Base-by-base conservation (phyloP, 1,139 yeast genomes). In the Entelexis paramagnoliae region DNA sequence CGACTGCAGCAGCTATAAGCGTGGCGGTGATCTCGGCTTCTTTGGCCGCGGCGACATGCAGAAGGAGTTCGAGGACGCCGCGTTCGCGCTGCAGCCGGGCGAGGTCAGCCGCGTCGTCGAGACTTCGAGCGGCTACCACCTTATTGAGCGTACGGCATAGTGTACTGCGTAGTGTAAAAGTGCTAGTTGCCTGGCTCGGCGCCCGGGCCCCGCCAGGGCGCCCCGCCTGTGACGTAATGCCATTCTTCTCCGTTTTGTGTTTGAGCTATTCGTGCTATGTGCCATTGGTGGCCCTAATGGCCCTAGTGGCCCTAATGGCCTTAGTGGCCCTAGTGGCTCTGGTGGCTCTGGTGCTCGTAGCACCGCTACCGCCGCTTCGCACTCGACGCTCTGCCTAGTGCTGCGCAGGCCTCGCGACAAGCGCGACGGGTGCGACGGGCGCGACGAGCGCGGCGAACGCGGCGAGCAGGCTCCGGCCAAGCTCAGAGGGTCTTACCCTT, bases 11-110 rank as follows among this genome's bases (percentile, higher is more conserved):
- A 83, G 95, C 10, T 95, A 85, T 60, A 73, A 83, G 45, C 80
- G 86, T 62, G 88, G 88, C 28, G 98, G 98, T 43, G 98, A 91
- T 66, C 73, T 91, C 62, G 98, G 98, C 0, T 80, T 71, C 64
- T 91, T 91, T 64, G 87, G 85, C 24, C 79, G 76, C 55, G 96
- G 96, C 36, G 89, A 83, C 63, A 91, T 91, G 98, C 97, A 91
- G 66, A 95, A 95, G 45, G 72, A 82, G 54, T 91, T 91, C 64
- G 98, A 91, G 66, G 81, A 81, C 55, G 95, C 94, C 2, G 83
- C 96, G 0, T 89, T 83, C 65, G 80, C 70, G 9, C 72, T 91
- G 60, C 79, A 85, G 60, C 81, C 88, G 11, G 96, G 95, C 17
- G 94, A 88, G 64, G 68, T 85, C 50, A 83, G 95, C 63, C 84